Evolutionary conservation across 2,329 filamentous ascomycete genomes (phyloP).

Genomic region (Aspergillus uvarum): DNA sequence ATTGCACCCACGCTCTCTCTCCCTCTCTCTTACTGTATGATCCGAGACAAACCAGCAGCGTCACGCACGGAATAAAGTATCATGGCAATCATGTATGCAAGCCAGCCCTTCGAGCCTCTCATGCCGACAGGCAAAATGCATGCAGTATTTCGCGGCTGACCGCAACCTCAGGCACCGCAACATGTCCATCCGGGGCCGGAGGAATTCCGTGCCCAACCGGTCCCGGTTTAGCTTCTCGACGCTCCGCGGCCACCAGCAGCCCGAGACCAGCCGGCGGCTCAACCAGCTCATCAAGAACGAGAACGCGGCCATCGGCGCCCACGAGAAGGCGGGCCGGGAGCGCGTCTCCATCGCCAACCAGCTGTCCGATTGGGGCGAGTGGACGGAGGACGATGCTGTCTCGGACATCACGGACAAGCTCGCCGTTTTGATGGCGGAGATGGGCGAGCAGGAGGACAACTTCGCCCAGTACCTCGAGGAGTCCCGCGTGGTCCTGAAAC

Average conservation of each 20-base stretch:
- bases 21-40: background rate
- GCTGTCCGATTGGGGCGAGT: slow-evolving; percentile 94
- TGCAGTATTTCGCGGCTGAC: background rate
- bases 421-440: slow-evolving; percentile 84
- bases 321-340: slow-evolving; percentile 83
- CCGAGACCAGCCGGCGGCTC: slow-evolving; percentile 83
- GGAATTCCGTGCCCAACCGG: slow-evolving; percentile 28
- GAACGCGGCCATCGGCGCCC: slow-evolving; percentile 80
- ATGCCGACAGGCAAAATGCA: background rate
- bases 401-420: slow-evolving; percentile 94
- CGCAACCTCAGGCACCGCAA: slow-evolving; percentile 41
- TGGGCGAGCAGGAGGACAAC: slow-evolving; percentile 88
- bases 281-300: slow-evolving; percentile 93
- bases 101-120: too few relatives aligned
- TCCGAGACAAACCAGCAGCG: background rate
- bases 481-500: slow-evolving; percentile 77
- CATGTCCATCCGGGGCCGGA: slow-evolving; percentile 40
- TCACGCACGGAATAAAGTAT: background rate
- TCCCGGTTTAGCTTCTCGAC: slow-evolving; percentile 83
- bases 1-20: background rate
- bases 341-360: slow-evolving; percentile 81
- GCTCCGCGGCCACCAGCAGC: slow-evolving; percentile 79
- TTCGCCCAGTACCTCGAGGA: slow-evolving; percentile 89
- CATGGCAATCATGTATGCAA: slow-evolving; percentile 15
- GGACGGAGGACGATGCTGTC: slow-evolving; percentile 81